A percentile compares a stretch with the other conserved stretches of the same genome.
Conservation (phyloP, 805 yeast species). For the Teunomyces barrocoloradensis region DNA sequence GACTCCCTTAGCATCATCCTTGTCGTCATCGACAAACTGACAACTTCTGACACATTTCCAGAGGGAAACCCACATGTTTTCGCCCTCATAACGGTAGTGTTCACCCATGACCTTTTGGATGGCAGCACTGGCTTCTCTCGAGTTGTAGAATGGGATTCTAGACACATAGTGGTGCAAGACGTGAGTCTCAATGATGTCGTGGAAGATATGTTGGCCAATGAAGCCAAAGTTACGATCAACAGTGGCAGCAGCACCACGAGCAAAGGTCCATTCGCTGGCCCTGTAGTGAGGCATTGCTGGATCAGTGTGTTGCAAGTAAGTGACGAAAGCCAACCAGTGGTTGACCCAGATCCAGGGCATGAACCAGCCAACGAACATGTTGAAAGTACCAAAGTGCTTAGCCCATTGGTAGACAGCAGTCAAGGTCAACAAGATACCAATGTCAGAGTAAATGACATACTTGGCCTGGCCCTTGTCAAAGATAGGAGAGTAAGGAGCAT, state of each 20-base stretch:
- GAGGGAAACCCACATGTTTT: slow-evolving; percentile 69
- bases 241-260: slow-evolving; percentile 88
- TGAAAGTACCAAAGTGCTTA: slow-evolving; percentile 59
- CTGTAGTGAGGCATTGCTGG: slow-evolving; percentile 78
- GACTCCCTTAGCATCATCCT: slow-evolving; percentile 67
- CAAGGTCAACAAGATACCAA: slow-evolving; percentile 60
- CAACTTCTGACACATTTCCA: slow-evolving; percentile 66
- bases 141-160: slow-evolving; percentile 85
- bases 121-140: slow-evolving; percentile 74
- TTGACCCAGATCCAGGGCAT: slow-evolving; percentile 77
- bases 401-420: slow-evolving; percentile 59
- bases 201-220: slow-evolving; percentile 75
- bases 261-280: slow-evolving; percentile 74
- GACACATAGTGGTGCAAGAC: slow-evolving; percentile 83
- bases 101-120: slow-evolving; percentile 83
- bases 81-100: slow-evolving; percentile 64
- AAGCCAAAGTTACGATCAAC: slow-evolving; percentile 83
- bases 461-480: slow-evolving; percentile 72
- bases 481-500: slow-evolving; percentile 68
- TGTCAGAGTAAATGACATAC: slow-evolving; percentile 68
- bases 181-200: slow-evolving; percentile 88
- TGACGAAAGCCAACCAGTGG: slow-evolving; percentile 88
- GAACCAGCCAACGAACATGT: slow-evolving; percentile 65
- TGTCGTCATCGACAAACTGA: slow-evolving; percentile 71
- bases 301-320: slow-evolving; percentile 82